Base-by-base conservation (phyloP, 371 early-diverging fungal species). In the Ecytonucleospora hepatopenaei region DNA sequence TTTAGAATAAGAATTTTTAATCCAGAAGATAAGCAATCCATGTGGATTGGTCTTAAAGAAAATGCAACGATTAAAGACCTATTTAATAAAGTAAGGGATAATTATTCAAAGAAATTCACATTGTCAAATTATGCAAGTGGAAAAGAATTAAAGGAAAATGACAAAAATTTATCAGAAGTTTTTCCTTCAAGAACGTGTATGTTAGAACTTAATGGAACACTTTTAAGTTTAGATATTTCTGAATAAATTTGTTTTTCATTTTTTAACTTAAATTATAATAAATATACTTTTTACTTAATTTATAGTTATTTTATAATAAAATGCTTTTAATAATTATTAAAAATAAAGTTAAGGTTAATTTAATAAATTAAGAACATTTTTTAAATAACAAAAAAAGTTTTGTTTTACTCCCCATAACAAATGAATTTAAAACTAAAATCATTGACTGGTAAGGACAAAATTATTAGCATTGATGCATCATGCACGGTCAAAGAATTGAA, bases 361-460 rank as follows among this genome's bases (percentile, higher is more conserved):
- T 5, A 17, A 5, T 24, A 21, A 12, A 4, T 51, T 51, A 26
- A 26, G 19, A 26, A 26, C 8, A 51, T 21, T 26, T 21, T 51
- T 19, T 21, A 21, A 4, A 21, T 21, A 21, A 51, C 5, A 51
- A 51, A 51, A 51, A 15, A 26, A 51, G 8, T 4, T 12, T 51
- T 51, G 53, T 51, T 51, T 51, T 51, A 21, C 15, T 8, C 19
- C 53, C 53, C 26, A 15, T n/a, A n/a, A n/a, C n/a, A 51, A 51
- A 63, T 63, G 64, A 57, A 63, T 54, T 19, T 77, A 47, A 77
- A 71, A 48, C 51, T 77, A 27, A 77, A 77, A 62, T 61, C 67
- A 47, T 51, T 77, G 26, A 49, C 61, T 46, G 74, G 74, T 33
- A 63, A 59, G 59, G 77, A 77, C 28, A 49, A 62, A 40, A 71